phyloP scores from a whole-genome alignment of 2,329 filamentous ascomycete genomes.

The Apiospora marii region DNA sequence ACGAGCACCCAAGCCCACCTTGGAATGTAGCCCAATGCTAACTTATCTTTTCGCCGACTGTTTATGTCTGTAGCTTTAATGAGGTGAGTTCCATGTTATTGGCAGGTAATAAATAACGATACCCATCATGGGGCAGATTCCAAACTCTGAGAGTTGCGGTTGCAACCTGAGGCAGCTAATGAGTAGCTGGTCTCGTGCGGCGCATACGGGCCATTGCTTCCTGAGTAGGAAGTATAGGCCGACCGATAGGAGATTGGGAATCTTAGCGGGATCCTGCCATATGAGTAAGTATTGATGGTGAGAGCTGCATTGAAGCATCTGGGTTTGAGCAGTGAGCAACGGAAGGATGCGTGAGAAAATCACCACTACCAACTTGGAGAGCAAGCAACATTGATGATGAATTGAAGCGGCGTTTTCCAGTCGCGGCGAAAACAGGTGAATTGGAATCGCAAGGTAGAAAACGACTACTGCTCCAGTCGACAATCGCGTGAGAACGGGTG shows the following conservation, averaged over 20 bases:
- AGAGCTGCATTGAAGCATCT: background rate
- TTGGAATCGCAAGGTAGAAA: background rate
- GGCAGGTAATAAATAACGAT: background rate
- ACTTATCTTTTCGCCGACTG: background rate
- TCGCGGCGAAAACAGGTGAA: background rate
- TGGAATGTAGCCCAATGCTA: background rate
- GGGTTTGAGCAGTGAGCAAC: background rate
- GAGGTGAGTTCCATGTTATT: background rate
- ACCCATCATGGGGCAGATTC: background rate
- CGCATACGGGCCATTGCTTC: constrained; percentile 16
- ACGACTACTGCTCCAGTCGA: background rate
- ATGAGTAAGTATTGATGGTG: background rate
- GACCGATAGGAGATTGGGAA: background rate
- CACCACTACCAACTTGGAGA: background rate
- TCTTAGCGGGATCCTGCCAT: background rate
- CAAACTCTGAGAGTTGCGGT: background rate
- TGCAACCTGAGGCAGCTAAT: background rate
- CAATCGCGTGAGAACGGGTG: background rate
- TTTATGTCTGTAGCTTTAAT: background rate
- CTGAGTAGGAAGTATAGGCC: constrained; percentile 7
- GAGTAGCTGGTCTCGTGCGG: background rate
- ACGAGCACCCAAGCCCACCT: background rate
- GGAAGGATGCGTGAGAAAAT: background rate
- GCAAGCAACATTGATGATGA: background rate
- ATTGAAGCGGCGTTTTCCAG: background rate